A percentile compares a stretch with the other conserved stretches of the same genome.
These are phyloP conservation scores for Thelonectria rubi DNA, from an alignment of 2,329 filamentous ascomycete species.

Conservation along the genomic window DNA sequence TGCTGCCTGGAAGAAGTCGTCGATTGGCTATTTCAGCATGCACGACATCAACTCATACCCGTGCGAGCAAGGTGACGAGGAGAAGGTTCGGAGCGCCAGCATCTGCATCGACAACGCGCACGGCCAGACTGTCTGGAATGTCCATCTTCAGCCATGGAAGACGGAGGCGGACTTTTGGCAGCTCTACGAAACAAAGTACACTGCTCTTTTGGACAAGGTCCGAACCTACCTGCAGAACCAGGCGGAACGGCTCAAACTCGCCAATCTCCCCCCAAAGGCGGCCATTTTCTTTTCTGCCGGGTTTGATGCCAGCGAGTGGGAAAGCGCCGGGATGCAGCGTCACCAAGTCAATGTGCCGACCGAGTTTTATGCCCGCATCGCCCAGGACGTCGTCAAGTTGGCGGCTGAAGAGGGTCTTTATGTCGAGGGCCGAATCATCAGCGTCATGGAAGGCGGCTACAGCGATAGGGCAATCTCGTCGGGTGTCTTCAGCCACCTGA, in stretches of 20 bases:
- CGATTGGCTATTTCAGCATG: slow-evolving; percentile 94
- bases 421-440: slow-evolving; percentile 87
- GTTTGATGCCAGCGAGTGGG: slow-evolving; percentile 97
- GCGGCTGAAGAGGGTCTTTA: slow-evolving; percentile 80
- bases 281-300: slow-evolving; percentile 96
- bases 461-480: slow-evolving; percentile 90
- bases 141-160: slow-evolving; percentile 90
- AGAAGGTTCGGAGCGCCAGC: slow-evolving; percentile 93
- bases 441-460: slow-evolving; percentile 95
- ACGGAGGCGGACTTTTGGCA: slow-evolving; percentile 86
- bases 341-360: slow-evolving; percentile 97
- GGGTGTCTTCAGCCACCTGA: slow-evolving; percentile 89
- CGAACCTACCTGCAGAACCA: slow-evolving; percentile 79
- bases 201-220: slow-evolving; percentile 80
- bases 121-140: slow-evolving; percentile 94
- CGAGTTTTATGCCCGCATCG: slow-evolving; percentile 93
- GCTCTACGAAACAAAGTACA: slow-evolving; percentile 83
- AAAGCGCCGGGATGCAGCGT: slow-evolving; percentile 90
- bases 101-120: slow-evolving; percentile 94
- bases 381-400: slow-evolving; percentile 82
- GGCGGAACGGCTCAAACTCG: slow-evolving; percentile 68
- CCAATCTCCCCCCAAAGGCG: slow-evolving; percentile 74
- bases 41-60: slow-evolving; percentile 99
- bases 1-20: slow-evolving; percentile 79
- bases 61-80: slow-evolving; percentile 91